Evolutionary conservation across 2,329 filamentous ascomycete species (phyloP), one percentile per base, ranked within the genome.

Genomic region (Botrytis hyacinthi): DNA sequence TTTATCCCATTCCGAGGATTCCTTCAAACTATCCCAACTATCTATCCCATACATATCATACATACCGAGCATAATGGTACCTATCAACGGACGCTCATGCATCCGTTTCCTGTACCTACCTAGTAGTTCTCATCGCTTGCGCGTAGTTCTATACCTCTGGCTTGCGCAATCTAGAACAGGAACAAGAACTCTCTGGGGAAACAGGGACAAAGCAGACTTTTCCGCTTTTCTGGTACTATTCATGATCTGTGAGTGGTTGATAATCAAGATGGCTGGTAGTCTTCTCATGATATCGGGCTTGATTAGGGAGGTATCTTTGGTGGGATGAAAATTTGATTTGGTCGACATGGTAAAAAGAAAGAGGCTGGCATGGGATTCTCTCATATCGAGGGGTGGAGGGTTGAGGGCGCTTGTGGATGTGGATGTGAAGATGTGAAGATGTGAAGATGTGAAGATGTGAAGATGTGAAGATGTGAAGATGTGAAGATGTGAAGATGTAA

Each of bases 91-190:
- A n/a, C 22, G 26, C 35, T 40, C 48, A 32, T 46, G n/a, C 51
- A 35, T 48, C n/a, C 22, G 8, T 16, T n/a, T 40, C 29, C 35
- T 63, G 37, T 44, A 44, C 37, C 32, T 54, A 29, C 29, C 44
- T 46, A 22, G 44, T 46, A 22, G 44, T 46, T 44, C 42, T 3
- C 42, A 61, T 61, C 26, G n/a, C 37, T 42, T 62, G 26, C 37
- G 37, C 37, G 60, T n/a, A 62, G 44, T 22, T 48, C 44, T 22
- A 9, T 22, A 22, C 20, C 3, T 22, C 10, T 60, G 57, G 29
- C 29, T 60, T 35, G 29, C 62, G 62, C n/a, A 48, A 44, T 66
- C 62, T 66, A 44, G 63, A 67, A 67, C 12, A 44, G 29, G 29
- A 26, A 14, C 63, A 48, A 22, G 57, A 60, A 60, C 32, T 32